Conservation (phyloP, 2,329 filamentous ascomycete species). For the Alternaria solani region DNA sequence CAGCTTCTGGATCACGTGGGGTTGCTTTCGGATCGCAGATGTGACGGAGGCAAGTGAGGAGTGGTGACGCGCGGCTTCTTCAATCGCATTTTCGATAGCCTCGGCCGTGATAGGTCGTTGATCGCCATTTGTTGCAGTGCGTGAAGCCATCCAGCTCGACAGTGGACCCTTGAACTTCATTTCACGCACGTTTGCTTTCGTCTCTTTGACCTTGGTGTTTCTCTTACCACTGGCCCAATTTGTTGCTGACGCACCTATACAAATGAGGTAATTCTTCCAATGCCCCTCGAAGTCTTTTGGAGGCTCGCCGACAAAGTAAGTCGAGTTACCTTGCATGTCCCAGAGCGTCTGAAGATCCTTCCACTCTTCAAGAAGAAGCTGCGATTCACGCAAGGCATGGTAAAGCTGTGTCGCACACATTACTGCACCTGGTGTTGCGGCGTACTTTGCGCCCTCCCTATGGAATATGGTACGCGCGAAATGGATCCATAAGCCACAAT, state of each 20-base stretch:
- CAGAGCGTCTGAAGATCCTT: conserved; percentile 2
- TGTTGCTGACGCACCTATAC: not conserved
- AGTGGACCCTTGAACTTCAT: not conserved
- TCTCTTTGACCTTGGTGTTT: not conserved
- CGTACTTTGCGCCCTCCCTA: not conserved
- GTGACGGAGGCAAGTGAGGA: not conserved
- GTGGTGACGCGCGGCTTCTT: not conserved
- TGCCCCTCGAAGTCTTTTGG: not conserved
- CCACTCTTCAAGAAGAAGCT: not conserved
- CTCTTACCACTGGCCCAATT: not conserved
- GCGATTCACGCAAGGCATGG: not conserved
- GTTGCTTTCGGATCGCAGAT: not conserved
- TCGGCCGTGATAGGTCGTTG: not conserved
- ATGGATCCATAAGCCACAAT: not conserved
- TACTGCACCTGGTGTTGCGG: not conserved
- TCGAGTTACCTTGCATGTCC: not conserved
- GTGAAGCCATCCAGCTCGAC: not conserved
- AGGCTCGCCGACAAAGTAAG: not conserved
- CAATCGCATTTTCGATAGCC: not conserved
- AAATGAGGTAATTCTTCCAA: not conserved
- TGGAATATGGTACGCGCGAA: not conserved
- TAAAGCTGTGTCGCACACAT: not conserved
- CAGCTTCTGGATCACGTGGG: not conserved
- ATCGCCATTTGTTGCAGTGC: not conserved
- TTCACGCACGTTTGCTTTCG: not conserved